Base-by-base conservation (phyloP, 2,329 filamentous ascomycete genomes). In the Epichloe brachyelytri region DNA sequence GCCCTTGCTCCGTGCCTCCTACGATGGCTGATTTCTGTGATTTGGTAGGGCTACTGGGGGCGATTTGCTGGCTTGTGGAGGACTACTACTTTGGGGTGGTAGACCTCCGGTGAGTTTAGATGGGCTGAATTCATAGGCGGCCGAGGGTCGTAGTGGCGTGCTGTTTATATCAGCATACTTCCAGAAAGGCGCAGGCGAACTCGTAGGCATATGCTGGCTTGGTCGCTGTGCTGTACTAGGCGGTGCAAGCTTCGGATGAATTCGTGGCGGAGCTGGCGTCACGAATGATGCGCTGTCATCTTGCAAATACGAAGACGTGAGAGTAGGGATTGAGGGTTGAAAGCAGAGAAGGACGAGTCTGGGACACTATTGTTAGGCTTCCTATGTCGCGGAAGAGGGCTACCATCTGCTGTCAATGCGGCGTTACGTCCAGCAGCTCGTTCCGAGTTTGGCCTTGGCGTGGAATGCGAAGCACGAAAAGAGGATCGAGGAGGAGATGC, bases 141-240 rank as follows among this genome's bases (percentile, higher is more conserved):
- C 60, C 4, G 67, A 58, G 14, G 72, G 68, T 58, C 73, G 72
- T 49, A 86, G 71, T 2, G 86, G 86, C 2, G 86, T 90, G 65
- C 82, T 87, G 26, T 79, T 78, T 53, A 88, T 78, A 57, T 89
- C 85, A 40, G 85, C 82, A 65, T 86, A 93, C 65, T 87, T 89
- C 88, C 88, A 94, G 66, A 94, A 93, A 0, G 87, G 86, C 1
- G 88, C 88, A 0, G 88, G 88, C 34, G 85, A 89, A 58, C 84
- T 88, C 44, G 88, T 89, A 36, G 87, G 86, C 78, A 91, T 88
- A 64, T 88, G 87, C 61, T 89, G 85, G 62, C 85, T 90, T 10
- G 88, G 88, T 51, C 86, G 76, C 62, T 90, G 85, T 5, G 85
- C 81, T 5, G 87, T 91, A 60, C 85, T 89, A 0, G 87, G 86